A percentile compares a stretch with the other conserved stretches of the same genome.
phyloP scores from a whole-genome alignment of 768 basidiomycete genomes.

The Candolleomyces eurysporus region DNA sequence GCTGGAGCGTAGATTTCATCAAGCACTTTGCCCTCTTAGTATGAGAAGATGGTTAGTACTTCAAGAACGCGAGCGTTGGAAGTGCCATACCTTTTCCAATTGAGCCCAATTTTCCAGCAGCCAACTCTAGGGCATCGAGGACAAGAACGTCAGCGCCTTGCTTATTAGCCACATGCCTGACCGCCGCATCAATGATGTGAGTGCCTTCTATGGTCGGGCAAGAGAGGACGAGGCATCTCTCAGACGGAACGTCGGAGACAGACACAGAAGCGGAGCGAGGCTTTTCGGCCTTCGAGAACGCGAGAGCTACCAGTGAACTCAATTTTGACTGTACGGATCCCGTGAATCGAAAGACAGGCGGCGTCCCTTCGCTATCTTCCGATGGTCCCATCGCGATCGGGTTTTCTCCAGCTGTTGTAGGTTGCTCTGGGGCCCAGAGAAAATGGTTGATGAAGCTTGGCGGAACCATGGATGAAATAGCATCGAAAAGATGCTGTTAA shows the following conservation, averaged over 20 bases:
- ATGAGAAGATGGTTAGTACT: neutral
- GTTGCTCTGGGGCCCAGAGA: neutral
- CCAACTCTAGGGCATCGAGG: slow-evolving; percentile 15
- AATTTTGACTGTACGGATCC: neutral
- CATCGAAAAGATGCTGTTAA: too few relatives aligned
- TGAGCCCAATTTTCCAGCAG: slow-evolving; percentile 9
- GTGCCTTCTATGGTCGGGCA: slow-evolving; percentile 6
- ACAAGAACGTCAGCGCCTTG: slow-evolving; percentile 11
- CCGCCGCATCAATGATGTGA: slow-evolving; percentile 9
- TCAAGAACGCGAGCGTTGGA: neutral
- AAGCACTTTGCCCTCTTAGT: neutral
- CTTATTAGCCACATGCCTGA: slow-evolving; percentile 5
- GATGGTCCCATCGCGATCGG: neutral
- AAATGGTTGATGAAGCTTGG: neutral
- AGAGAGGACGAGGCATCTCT: neutral
- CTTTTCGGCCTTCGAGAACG: neutral
- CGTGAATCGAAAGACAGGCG: neutral
- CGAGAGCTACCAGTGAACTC: neutral
- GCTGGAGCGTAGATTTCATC: neutral
- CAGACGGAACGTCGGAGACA: neutral
- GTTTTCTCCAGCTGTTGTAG: neutral
- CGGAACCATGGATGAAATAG: neutral
- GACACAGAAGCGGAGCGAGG: neutral
- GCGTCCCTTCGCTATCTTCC: neutral
- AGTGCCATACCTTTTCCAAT: slow-evolving; percentile 11